Percentiles rank a stretch among this genome's conserved stretches.
These are phyloP conservation scores for Metrosideros polymorpha DNA, from an alignment of 441 rosid species.

Conservation along the genomic window DNA sequence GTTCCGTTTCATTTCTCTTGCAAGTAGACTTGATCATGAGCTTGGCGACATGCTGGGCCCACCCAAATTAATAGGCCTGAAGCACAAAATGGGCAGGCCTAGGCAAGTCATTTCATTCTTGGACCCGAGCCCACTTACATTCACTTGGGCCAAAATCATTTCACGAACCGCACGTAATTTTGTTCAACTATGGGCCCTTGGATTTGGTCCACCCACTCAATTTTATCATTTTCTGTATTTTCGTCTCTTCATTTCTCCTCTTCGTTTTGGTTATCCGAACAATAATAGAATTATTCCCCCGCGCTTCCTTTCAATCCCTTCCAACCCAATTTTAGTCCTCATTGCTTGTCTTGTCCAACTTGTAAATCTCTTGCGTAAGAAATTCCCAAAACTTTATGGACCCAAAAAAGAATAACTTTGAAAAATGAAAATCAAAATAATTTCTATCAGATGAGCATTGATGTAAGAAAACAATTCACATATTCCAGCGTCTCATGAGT, in stretches of 20 bases:
- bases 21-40: neutral
- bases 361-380: neutral
- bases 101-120: neutral
- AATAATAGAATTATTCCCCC: neutral
- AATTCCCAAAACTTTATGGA: neutral
- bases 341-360: neutral
- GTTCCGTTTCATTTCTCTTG: neutral
- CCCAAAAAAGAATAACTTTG: neutral
- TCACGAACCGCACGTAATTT: neutral
- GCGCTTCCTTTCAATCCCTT: neutral
- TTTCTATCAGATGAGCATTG: rapidly evolving
- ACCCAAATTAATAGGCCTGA: neutral
- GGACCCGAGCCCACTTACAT: rapidly evolving
- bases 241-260: neutral
- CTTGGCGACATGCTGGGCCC: neutral
- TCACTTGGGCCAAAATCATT: neutral
- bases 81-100: neutral
- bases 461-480: rapidly evolving
- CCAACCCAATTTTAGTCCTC: neutral
- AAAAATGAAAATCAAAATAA: neutral
- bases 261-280: neutral
- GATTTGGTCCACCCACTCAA: neutral
- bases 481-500: neutral
- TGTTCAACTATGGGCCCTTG: neutral
- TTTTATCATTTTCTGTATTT: neutral